These are phyloP conservation scores for Drechslerella stenobrocha DNA, from an alignment of 2,329 filamentous ascomycete genomes.

Conservation along the genomic window DNA sequence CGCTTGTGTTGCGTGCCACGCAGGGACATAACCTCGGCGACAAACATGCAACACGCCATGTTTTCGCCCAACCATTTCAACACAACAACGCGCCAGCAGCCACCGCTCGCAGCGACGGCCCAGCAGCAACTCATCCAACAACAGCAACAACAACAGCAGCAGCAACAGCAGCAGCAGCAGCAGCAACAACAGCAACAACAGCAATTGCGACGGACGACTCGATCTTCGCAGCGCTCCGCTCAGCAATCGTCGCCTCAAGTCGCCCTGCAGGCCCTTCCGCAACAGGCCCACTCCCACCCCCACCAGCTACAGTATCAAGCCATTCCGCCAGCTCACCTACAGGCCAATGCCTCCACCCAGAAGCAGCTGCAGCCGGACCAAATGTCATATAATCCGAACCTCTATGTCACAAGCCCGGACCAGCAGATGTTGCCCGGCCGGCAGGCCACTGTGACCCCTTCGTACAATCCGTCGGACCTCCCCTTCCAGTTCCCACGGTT, in stretches of 20 bases:
- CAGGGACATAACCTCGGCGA: constrained; percentile 21
- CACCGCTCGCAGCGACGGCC: neutral
- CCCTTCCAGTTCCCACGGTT: constrained; percentile 38
- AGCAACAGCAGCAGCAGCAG: constrained; percentile 28
- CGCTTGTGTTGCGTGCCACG: neutral
- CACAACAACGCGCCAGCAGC: constrained; percentile 25
- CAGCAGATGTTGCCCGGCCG: constrained; percentile 39
- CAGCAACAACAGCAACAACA: constrained; percentile 29
- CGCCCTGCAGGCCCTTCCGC: constrained; percentile 22
- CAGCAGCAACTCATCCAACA: constrained; percentile 12
- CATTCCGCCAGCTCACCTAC: constrained; percentile 20
- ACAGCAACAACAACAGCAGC: constrained; percentile 22
- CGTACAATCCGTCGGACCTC: constrained; percentile 40
- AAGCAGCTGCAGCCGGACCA: constrained; percentile 31
- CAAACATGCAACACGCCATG: constrained; percentile 39
- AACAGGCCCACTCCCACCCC: constrained; percentile 13
- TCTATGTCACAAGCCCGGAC: constrained; percentile 41
- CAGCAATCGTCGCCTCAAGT: constrained; percentile 19
- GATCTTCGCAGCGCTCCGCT: constrained; percentile 39
- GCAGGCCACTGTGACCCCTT: constrained; percentile 37
- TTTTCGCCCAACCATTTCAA: constrained; percentile 31
- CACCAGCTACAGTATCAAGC: constrained; percentile 37
- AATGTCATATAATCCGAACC: constrained; percentile 27
- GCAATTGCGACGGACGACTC: constrained; percentile 35
- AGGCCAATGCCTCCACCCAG: neutral